Percentiles rank a stretch among this genome's conserved stretches.
Conservation (phyloP, 257 asterid genomes). For the Salvia miltiorrhiza region DNA sequence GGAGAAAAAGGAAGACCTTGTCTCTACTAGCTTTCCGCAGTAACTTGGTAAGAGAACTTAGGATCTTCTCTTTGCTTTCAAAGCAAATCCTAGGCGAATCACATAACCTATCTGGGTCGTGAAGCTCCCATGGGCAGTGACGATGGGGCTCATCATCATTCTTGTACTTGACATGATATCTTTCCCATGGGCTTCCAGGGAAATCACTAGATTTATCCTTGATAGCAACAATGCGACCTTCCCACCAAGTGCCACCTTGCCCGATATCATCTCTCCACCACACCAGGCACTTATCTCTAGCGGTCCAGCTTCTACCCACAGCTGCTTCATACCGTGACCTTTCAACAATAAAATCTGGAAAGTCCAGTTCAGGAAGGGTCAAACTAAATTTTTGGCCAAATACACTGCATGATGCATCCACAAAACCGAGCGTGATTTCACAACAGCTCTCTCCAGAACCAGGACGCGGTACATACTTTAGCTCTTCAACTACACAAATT, state of each 20-base stretch:
- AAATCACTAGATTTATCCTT: conserved; percentile 53
- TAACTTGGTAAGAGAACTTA: conserved; percentile 40
- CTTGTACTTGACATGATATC: conserved; percentile 53
- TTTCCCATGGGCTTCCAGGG: conserved; percentile 96
- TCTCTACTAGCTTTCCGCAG: conserved; percentile 41
- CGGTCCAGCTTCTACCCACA: conserved; percentile 60
- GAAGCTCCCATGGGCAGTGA: conserved; percentile 96
- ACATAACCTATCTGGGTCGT: conserved; percentile 50
- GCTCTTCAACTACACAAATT: conserved; percentile 65
- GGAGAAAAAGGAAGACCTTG: conserved; percentile 45
- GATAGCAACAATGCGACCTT: conserved; percentile 56
- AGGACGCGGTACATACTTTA: conserved; percentile 50
- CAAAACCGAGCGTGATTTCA: conserved; percentile 58
- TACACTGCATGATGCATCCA: conserved; percentile 40
- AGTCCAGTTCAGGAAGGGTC: conserved; percentile 72
- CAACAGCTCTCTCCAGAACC: conserved; percentile 98
- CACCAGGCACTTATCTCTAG: conserved; percentile 62
- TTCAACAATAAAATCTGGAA: conserved; percentile 86
- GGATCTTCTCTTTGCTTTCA: conserved; percentile 37
- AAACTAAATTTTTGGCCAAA: conserved; percentile 48
- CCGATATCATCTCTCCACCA: conserved; percentile 81
- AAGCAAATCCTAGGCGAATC: conserved; percentile 53
- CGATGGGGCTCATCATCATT: conserved; percentile 30
- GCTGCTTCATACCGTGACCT: conserved; percentile 66
- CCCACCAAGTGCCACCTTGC: conserved; percentile 81